These are phyloP conservation scores for Chaetomium sp. DNA, from an alignment of 2,329 filamentous ascomycete species.

Conservation along the genomic window DNA sequence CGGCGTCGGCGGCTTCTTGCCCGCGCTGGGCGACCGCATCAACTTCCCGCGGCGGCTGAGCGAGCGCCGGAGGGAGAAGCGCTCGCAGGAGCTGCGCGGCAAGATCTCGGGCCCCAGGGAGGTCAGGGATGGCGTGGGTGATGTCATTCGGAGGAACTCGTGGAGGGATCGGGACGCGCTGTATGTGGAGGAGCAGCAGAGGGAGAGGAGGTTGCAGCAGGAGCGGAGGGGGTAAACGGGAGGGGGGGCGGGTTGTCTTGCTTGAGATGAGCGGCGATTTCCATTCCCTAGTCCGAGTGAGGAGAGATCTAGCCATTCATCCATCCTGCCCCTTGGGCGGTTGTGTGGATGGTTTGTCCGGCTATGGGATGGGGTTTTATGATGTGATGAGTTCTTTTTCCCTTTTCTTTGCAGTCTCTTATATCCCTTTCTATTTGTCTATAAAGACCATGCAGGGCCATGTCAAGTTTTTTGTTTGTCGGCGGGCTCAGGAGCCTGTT, in stretches of 20 bases:
- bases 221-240: background rate
- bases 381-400: conserved; percentile 6
- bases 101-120: conserved; percentile 63
- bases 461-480: background rate
- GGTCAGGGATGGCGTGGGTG: conserved; percentile 60
- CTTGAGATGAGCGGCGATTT: background rate
- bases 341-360: background rate
- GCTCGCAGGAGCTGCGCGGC: conserved; percentile 58
- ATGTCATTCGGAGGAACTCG: conserved; percentile 54
- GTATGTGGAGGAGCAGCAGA: conserved; percentile 22
- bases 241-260: background rate
- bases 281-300: too few species aligned
- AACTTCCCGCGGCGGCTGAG: conserved; percentile 58
- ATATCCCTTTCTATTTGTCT: conserved; percentile 14
- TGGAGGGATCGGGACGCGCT: conserved; percentile 38
- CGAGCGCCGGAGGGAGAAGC: conserved; percentile 61
- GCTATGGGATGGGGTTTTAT: background rate
- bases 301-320: background rate
- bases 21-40: conserved; percentile 50
- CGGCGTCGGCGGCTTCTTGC: conserved; percentile 34
- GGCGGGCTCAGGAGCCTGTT: conserved; percentile 11
- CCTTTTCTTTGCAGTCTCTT: conserved; percentile 1
- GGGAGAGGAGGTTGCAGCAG: conserved; percentile 4
- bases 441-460: conserved; percentile 24
- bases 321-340: background rate